Evolutionary conservation across 2,329 filamentous ascomycete species (phyloP), one percentile per base, ranked within the genome.

Genomic region (Elsinoe ampelina): DNA sequence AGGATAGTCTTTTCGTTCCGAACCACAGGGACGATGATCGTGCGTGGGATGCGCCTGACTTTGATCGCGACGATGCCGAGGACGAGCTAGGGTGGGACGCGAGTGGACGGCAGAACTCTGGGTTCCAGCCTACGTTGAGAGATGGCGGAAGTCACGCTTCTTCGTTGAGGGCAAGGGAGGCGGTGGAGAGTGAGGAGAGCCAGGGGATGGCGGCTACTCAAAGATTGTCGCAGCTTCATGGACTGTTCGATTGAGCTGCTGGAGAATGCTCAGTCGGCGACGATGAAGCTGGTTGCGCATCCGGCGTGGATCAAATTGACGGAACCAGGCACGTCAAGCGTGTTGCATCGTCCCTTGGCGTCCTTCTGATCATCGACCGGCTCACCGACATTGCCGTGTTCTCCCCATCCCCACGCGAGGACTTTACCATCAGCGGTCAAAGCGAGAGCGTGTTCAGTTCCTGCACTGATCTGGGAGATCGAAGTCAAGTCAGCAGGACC

Each of bases 361-460:
- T 87, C 81, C 51, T 82, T 83, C 60, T 79, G 74, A 15, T 78
- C 73, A 60, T 83, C 81, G 11, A 73, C 75, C 41, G 79, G 75
- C 35, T 82, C 80, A 2, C 93, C 93, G 69, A 93, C 98, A 68
- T 98, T 98, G 1, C 93, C 93, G 72, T 98, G 93, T 71, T 97
- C 92, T 1, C 90, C 91, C 93, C 93, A 98, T 17, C 93, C 93
- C 89, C 92, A 97, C 1, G 88, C 81, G 50, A 95, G 72, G 1
- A 95, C 82, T 52, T 84, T 80, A 1, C 82, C 82, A 59, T 61
- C 54, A 17, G 79, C 75, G 8, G 86, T 83, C 22, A 92, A 71
- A 7, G 83, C 88, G 60, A 97, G 71, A n/a, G 81, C 83, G 70
- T 98, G 93, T 70, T 97, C 93, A 66, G 92, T 96, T 0, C 93